Evolutionary conservation across 345 rosid species (phyloP).

Genomic region (Arabidopsis thaliana): TAIR10.1 NC_003074.8:148001-148500

Average conservation of each 20-base stretch:
- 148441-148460: slow-evolving; percentile 11
- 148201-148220: slow-evolving; percentile 26
- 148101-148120: slow-evolving; percentile 90
- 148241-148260: slow-evolving; percentile 17
- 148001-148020: slow-evolving; percentile 63
- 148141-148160: slow-evolving; percentile 21
- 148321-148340: slow-evolving; percentile 20
- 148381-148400: slow-evolving; percentile 16
- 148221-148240: slow-evolving; percentile 15
- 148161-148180: slow-evolving; percentile 18
- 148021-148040: slow-evolving; percentile 48
- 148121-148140: slow-evolving; percentile 5
- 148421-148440: slow-evolving; percentile 3
- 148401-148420: slow-evolving; percentile 16
- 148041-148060: slow-evolving; percentile 92
- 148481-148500: neutral
- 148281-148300: slow-evolving; percentile 25
- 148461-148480: neutral
- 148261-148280: slow-evolving; percentile 27
- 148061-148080: slow-evolving; percentile 97
- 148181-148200: slow-evolving; percentile 35
- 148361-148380: slow-evolving; percentile 24
- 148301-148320: slow-evolving; percentile 18
- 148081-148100: slow-evolving; percentile 93
- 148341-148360: slow-evolving; percentile 18